Percentiles rank a stretch among this genome's conserved stretches.
These are phyloP conservation scores for Colletotrichum noveboracense DNA, from an alignment of 2,329 filamentous ascomycete genomes.

Conservation along the genomic window DNA sequence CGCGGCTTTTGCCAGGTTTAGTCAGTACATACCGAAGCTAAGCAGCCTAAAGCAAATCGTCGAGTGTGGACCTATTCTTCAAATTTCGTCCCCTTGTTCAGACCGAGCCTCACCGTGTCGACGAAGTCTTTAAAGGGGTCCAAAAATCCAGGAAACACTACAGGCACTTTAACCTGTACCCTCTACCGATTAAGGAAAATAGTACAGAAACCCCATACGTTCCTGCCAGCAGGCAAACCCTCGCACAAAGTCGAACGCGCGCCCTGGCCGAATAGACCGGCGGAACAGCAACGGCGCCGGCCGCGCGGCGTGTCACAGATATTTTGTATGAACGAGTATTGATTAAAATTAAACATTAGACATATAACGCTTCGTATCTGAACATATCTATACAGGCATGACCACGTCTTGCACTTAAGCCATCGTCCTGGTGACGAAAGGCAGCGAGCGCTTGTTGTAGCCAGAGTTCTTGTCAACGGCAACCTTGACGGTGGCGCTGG, in stretches of 20 bases:
- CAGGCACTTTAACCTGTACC: too few relatives aligned
- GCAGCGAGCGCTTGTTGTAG: slow-evolving; percentile 7
- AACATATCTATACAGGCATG: not conserved
- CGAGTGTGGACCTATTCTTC: too few relatives aligned
- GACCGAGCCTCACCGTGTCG: too few relatives aligned
- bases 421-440: not conserved
- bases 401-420: not conserved
- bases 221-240: too few relatives aligned
- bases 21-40: not conserved
- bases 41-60: not conserved
- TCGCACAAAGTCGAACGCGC: too few relatives aligned
- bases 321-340: not conserved
- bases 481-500: slow-evolving; percentile 12
- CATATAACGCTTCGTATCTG: not conserved
- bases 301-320: not conserved
- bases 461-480: slow-evolving; percentile 18
- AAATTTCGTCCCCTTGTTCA: too few relatives aligned
- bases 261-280: too few relatives aligned
- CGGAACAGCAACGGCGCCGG: too few relatives aligned
- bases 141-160: not conserved
- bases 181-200: too few relatives aligned
- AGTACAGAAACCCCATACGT: too few relatives aligned
- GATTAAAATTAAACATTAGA: not conserved
- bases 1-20: not conserved
- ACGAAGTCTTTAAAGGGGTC: not conserved